Evolutionary conservation across 2,329 filamentous ascomycete species (phyloP).

Genomic region (Aureobasidium vineae): DNA sequence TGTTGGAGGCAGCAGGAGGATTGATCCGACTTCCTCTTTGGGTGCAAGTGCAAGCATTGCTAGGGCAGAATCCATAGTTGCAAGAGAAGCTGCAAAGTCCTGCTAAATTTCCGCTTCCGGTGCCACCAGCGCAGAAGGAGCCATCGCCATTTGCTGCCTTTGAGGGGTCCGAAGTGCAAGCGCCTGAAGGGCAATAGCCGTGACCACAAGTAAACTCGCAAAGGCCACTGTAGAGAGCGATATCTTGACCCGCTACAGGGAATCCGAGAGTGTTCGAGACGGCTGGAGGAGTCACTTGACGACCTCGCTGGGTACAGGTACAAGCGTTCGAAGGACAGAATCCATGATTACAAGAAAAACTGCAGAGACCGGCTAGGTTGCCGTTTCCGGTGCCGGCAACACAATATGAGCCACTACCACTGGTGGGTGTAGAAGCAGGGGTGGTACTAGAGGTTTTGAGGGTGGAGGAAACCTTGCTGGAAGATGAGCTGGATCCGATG

Average conservation of each 20-base stretch:
- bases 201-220: background rate
- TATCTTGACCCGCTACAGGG: background rate
- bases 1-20: background rate
- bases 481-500: background rate
- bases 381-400: background rate
- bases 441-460: background rate
- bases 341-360: slow-evolving; percentile 1
- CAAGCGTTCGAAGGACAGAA: slow-evolving; percentile 4
- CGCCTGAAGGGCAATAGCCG: slow-evolving; percentile 7
- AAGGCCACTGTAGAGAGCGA: background rate
- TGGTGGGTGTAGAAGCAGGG: background rate
- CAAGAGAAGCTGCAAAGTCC: slow-evolving; percentile 13
- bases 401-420: background rate
- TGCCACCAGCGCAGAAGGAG: background rate
- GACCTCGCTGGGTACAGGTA: background rate
- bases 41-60: slow-evolving; percentile 4
- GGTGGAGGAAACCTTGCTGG: background rate
- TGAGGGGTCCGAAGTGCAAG: background rate
- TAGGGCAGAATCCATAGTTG: slow-evolving; percentile 13
- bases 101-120: background rate
- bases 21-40: background rate
- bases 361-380: background rate
- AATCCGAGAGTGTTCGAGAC: background rate
- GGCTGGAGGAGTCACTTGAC: background rate
- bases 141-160: background rate